Conservation (phyloP, 1,284 basidiomycete species). For the Ceratorhiza oryzae-sativae region DNA sequence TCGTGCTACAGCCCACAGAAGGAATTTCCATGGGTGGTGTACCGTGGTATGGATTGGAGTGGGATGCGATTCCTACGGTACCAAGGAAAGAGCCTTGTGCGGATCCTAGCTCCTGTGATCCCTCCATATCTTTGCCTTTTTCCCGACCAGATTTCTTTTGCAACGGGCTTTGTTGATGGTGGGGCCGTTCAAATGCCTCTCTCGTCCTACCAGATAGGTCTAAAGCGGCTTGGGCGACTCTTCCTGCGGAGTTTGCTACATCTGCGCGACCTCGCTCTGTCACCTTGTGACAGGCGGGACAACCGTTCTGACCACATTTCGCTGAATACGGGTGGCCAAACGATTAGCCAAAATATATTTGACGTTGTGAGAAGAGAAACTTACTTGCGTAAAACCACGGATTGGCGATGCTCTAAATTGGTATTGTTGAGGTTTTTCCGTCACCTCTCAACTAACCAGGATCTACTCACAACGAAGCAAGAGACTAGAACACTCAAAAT, state of each 20-base stretch:
- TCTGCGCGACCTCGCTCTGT: slow-evolving; percentile 5
- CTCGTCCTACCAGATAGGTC: neutral
- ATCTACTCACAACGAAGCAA: slow-evolving; percentile 28
- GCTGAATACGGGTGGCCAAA: neutral
- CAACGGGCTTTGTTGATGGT: neutral
- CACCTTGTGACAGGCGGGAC: slow-evolving; percentile 17
- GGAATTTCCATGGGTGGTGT: slow-evolving; percentile 5
- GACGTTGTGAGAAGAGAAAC: neutral
- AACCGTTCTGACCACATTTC: slow-evolving; percentile 15
- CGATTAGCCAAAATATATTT: neutral
- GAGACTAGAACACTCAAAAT: neutral
- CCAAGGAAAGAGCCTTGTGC: neutral
- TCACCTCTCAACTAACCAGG: too few relatives aligned
- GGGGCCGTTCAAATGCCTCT: neutral
- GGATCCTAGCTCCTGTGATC: too few relatives aligned
- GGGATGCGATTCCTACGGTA: neutral
- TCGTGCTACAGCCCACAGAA: neutral
- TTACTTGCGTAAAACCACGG: slow-evolving; percentile 30
- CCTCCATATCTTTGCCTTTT: neutral
- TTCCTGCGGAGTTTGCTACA: neutral
- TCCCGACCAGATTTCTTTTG: neutral
- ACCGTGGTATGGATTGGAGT: slow-evolving; percentile 1
- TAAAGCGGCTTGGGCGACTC: neutral
- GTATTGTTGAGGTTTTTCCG: neutral
- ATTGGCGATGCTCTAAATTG: slow-evolving; percentile 22